These are phyloP conservation scores for Irpex lacteus DNA, from an alignment of 1,284 basidiomycete genomes.

Conservation along the genomic window DNA sequence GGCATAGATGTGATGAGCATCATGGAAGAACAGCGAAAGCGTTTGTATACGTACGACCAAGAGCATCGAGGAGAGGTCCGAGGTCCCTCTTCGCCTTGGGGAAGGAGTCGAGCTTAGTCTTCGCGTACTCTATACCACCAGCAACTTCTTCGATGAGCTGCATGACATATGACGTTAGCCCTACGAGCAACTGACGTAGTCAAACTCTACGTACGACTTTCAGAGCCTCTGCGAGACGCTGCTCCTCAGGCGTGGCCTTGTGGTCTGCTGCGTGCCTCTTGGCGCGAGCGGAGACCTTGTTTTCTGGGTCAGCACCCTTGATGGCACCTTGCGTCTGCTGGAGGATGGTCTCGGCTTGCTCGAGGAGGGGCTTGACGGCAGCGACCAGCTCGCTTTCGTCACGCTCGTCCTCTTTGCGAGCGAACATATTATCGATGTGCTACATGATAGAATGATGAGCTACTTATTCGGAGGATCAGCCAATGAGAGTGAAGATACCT, in stretches of 20 bases:
- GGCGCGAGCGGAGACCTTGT: neutral
- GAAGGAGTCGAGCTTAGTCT: neutral
- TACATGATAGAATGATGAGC: neutral
- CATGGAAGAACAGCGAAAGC: neutral
- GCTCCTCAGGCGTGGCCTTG: constrained; percentile 1
- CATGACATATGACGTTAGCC: neutral
- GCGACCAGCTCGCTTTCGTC: neutral
- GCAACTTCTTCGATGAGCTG: neutral
- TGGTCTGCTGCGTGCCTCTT: neutral
- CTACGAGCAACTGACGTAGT: no score
- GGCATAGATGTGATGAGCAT: neutral
- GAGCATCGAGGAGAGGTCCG: neutral
- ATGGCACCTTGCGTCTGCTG: neutral
- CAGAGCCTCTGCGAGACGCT: neutral
- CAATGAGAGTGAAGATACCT: neutral
- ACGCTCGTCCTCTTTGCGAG: neutral
- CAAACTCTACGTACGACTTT: neutral
- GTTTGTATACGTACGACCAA: neutral
- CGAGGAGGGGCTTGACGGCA: neutral
- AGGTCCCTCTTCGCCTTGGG: neutral
- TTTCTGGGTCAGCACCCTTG: neutral
- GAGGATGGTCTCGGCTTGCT: neutral
- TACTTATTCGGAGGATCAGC: neutral
- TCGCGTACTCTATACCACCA: neutral
- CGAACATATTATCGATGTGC: neutral